A percentile compares a stretch with the other conserved stretches of the same genome.
phyloP scores from a whole-genome alignment of 805 yeast genomes.

The Starmerella apis region DNA sequence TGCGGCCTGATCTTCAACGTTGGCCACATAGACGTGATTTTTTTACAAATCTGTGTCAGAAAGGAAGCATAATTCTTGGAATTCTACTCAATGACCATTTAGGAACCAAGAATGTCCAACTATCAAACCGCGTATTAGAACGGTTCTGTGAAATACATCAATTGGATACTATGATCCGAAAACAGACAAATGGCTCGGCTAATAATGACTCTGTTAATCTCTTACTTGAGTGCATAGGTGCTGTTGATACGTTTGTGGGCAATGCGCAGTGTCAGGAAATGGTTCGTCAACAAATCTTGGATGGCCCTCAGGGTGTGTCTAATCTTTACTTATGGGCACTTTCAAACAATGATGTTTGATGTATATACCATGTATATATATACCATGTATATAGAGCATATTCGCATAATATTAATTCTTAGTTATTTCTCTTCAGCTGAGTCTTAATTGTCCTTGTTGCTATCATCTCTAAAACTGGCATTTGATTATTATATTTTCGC shows the following conservation, averaged over 20 bases:
- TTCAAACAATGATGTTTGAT: slow-evolving; percentile 2
- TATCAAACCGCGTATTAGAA: slow-evolving; percentile 12
- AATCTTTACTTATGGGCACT: slow-evolving; percentile 19
- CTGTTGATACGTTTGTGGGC: slow-evolving; percentile 13
- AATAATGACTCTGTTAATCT: not conserved
- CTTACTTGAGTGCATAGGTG: slow-evolving; percentile 15
- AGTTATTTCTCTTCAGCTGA: not conserved
- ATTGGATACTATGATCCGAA: not conserved
- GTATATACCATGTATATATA: not conserved
- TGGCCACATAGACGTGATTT: slow-evolving; percentile 13
- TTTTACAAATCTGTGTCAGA: slow-evolving; percentile 12
- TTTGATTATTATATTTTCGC: too few species aligned
- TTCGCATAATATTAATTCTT: too few species aligned
- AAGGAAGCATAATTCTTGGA: slow-evolving; percentile 15
- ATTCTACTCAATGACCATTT: slow-evolving; percentile 20
- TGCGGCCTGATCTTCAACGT: slow-evolving; percentile 20
- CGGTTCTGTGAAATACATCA: slow-evolving; percentile 13
- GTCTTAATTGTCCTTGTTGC: not conserved
- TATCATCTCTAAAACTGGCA: too few species aligned
- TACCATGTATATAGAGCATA: not conserved
- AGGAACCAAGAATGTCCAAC: slow-evolving; percentile 23
- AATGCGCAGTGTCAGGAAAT: slow-evolving; percentile 11
- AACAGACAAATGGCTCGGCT: not conserved
- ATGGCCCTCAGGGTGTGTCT: slow-evolving; percentile 18
- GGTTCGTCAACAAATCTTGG: slow-evolving; percentile 11